Evolutionary conservation across 2,329 filamentous ascomycete genomes (phyloP), one percentile per base, ranked within the genome.

Genomic region (Corniculantispora saksenae): DNA sequence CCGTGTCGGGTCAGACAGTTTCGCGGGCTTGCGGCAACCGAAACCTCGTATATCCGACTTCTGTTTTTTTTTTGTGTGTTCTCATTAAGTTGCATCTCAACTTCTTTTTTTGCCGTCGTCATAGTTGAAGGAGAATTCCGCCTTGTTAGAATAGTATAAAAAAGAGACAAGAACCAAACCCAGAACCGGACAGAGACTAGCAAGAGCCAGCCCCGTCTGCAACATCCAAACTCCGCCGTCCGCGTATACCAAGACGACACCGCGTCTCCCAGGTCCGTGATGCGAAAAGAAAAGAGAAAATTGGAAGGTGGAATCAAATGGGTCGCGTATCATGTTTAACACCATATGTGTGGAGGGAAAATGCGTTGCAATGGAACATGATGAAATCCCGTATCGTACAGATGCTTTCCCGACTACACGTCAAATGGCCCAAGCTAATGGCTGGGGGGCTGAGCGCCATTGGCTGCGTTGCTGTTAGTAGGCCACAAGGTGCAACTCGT

Each of bases 381-480:
- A 35, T 35, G 19, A 48, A 35, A 35, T 59, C 35, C 25, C 25
- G 43, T 38, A 48, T 50, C 56, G 43, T 59, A 59, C 56, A 59
- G 25, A 21, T 58, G 35, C 55, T 19, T 45, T 19, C 12, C 27
- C 19, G 29, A 38, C 27, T 12, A 29, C 13, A 5, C 47, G 19
- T 27, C 23, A 50, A 25, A 32, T 17, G 19, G 43, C 2, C 32
- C 29, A 10, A 29, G 12, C 27, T 61, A 66, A 29, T 66, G 61
- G 50, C 45, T 57, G 21, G 61, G 55, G 50, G 61, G 55, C 51
- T 64, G 65, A 5, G 45, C 55, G n/a, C 59, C 61, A 27, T 67
- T 63, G 61, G 69, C 66, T 69, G 25, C 19, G 23, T 23, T 17
- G n/a, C 29, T n/a, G 43, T 61, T 48, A 61, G 58, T 23, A 17